Evolutionary conservation across 2,329 filamentous ascomycete species (phyloP).

Genomic region (Zymoseptoria pseudotritici): DNA sequence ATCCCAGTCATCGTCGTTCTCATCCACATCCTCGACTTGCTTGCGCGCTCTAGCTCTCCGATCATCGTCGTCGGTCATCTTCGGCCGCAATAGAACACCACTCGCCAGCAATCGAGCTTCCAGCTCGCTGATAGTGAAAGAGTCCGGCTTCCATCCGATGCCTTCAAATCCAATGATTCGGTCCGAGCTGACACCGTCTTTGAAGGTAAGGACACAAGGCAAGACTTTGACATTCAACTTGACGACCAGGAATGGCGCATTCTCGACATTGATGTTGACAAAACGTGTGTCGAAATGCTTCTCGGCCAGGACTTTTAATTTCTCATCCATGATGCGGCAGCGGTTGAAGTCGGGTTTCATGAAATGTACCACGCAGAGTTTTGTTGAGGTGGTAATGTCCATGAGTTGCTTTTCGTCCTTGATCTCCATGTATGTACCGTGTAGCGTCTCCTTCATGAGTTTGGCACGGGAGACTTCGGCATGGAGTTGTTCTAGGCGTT

Average conservation of each 20-base stretch:
- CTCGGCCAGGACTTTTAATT: constrained; percentile 47
- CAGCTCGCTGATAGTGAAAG: constrained; percentile 48
- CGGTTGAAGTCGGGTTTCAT: constrained; percentile 57
- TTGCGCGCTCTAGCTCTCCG: constrained; percentile 25
- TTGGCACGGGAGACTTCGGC: constrained; percentile 48
- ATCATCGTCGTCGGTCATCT: constrained; percentile 42
- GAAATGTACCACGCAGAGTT: constrained; percentile 55
- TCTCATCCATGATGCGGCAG: constrained; percentile 55
- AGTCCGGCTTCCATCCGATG: constrained; percentile 46
- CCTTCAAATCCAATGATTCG: constrained; percentile 54
- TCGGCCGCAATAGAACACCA: constrained; percentile 46
- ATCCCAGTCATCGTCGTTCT: constrained; percentile 48
- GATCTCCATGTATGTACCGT: constrained; percentile 49
- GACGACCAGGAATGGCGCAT: constrained; percentile 52
- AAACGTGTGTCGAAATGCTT: constrained; percentile 54
- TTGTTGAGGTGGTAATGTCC: constrained; percentile 52
- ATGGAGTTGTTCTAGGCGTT: constrained; percentile 51
- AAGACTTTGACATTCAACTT: constrained; percentile 52
- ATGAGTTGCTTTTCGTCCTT: constrained; percentile 53
- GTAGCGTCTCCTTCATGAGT: constrained; percentile 33
- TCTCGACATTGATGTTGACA: constrained; percentile 52
- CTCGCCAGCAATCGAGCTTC: constrained; percentile 46
- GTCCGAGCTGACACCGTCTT: constrained; percentile 49
- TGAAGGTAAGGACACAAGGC: constrained; percentile 52
- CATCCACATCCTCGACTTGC: constrained; percentile 31